phyloP scores from a whole-genome alignment of 345 rosid species.

The Euphorbia pulcherrima region DNA sequence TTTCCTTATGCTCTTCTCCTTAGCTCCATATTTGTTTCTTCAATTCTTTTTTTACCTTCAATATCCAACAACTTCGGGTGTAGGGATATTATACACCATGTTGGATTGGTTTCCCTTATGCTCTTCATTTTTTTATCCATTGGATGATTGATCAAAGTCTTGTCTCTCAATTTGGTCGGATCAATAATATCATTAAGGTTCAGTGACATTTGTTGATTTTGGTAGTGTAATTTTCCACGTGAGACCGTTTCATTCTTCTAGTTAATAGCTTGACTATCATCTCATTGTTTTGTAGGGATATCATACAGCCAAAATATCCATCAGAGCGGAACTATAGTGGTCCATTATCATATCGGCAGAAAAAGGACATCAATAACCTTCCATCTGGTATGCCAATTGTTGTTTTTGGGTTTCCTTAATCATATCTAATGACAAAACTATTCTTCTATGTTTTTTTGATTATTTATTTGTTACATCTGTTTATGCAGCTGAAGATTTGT shows the following conservation, averaged over 20 bases:
- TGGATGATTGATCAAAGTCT: neutral
- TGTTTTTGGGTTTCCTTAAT: conserved; percentile 11
- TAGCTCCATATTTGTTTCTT: neutral
- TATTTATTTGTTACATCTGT: conserved; percentile 2
- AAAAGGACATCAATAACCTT: conserved; percentile 57
- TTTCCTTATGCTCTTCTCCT: neutral
- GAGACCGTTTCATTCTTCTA: conserved; percentile 12
- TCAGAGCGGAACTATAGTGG: conserved; percentile 74
- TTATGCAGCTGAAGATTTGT: conserved; percentile 59
- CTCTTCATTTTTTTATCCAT: neutral
- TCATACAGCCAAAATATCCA: conserved; percentile 50
- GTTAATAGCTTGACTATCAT: conserved; percentile 21
- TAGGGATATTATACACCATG: no score
- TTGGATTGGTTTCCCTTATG: no score
- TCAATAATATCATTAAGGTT: neutral
- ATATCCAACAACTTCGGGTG: neutral
- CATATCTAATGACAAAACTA: neutral
- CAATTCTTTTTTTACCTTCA: neutral
- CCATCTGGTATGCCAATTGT: conserved; percentile 40
- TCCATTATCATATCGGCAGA: conserved; percentile 54
- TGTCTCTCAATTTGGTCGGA: neutral
- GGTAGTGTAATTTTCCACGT: conserved; percentile 20
- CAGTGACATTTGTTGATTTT: conserved; percentile 7
- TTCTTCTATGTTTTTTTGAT: conserved; percentile 10
- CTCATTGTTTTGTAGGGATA: conserved; percentile 50